Conservation (phyloP, 2,329 filamentous ascomycete species). For the Lachnellula cervina region DNA sequence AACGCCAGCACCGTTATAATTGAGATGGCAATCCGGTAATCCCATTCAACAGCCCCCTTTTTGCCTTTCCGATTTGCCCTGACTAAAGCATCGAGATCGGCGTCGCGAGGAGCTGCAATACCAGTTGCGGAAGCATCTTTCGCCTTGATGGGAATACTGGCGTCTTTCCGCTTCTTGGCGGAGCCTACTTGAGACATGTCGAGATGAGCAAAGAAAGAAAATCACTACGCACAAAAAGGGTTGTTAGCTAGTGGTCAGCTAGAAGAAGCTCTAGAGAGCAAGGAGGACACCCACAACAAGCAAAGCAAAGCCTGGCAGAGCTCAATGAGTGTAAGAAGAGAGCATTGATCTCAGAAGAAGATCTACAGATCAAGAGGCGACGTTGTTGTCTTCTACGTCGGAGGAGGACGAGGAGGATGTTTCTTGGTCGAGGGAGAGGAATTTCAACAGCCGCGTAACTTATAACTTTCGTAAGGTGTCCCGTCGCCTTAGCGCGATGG, state of each 20-base stretch:
- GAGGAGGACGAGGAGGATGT: neutral
- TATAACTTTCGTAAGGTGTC: conserved; percentile 9
- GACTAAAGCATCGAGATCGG: conserved; percentile 47
- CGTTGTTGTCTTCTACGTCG: conserved; percentile 9
- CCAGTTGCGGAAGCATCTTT: conserved; percentile 36
- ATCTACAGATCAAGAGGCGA: conserved; percentile 22
- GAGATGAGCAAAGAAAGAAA: conserved; percentile 11
- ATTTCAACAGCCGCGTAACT: conserved; percentile 7
- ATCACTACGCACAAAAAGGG: conserved; percentile 2
- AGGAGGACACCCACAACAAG: conserved; percentile 1
- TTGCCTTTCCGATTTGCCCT: conserved; percentile 38
- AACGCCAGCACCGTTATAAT: conserved; percentile 83
- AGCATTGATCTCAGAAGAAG: conserved; percentile 22
- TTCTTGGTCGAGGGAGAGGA: conserved; percentile 3
- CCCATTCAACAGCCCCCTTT: conserved; percentile 59
- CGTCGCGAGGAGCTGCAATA: conserved; percentile 30
- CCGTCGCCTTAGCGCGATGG: neutral
- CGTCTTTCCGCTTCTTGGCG: conserved; percentile 37
- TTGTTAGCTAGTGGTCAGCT: conserved; percentile 19
- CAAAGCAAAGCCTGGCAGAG: conserved; percentile 5
- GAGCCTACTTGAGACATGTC: conserved; percentile 31
- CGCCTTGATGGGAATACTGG: conserved; percentile 44
- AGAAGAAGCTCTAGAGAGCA: neutral
- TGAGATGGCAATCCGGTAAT: conserved; percentile 74
- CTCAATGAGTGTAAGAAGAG: conserved; percentile 21